phyloP scores from a whole-genome alignment of 306 rosid species.

The Parietaria judaica region DNA sequence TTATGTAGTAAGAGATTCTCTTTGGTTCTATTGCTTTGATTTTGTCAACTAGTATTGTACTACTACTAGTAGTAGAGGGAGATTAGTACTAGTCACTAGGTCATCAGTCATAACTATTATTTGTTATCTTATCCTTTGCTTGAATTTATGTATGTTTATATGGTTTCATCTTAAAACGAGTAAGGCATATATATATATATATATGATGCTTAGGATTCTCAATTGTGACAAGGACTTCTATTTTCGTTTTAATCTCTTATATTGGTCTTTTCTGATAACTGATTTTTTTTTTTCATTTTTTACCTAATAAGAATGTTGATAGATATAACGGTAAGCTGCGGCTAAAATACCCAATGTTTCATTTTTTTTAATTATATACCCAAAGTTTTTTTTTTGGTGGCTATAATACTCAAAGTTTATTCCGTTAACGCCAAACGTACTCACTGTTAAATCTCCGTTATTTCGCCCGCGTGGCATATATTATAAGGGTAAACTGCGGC shows the following conservation, averaged over 20 bases:
- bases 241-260: background rate
- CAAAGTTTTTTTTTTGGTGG: too few species aligned
- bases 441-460: too few species aligned
- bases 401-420: too few species aligned
- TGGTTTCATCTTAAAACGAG: background rate
- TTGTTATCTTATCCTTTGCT: constrained; percentile 1
- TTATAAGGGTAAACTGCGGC: too few species aligned
- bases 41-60: background rate
- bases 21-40: background rate
- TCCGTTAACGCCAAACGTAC: too few species aligned
- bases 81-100: background rate
- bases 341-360: too few species aligned
- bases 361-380: too few species aligned
- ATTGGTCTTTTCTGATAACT: background rate
- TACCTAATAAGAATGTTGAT: too few species aligned
- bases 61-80: background rate
- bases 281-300: background rate
- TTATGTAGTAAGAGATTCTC: background rate
- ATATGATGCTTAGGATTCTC: background rate
- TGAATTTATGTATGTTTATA: background rate
- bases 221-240: background rate
- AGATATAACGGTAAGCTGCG: too few species aligned
- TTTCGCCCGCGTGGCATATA: too few species aligned
- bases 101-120: background rate
- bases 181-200: background rate